phyloP scores from a whole-genome alignment of 768 basidiomycete genomes.

The Multifurca ochricompacta region DNA sequence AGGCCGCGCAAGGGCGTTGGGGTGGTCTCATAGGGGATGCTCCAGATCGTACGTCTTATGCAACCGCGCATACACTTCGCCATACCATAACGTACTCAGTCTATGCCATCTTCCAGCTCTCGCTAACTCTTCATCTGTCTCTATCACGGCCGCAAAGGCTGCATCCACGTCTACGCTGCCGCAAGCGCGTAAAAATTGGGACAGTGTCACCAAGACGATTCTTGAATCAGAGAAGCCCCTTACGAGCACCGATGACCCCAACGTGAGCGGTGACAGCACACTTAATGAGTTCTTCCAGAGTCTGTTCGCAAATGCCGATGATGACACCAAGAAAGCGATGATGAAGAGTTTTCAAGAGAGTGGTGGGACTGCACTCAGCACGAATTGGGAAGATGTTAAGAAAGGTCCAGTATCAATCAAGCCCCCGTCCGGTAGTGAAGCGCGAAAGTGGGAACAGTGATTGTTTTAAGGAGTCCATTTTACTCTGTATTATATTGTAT shows the following conservation, averaged over 20 bases:
- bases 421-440: slow-evolving; percentile 79
- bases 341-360: slow-evolving; percentile 96
- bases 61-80: neutral
- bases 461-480: neutral
- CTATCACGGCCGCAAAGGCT: slow-evolving; percentile 26
- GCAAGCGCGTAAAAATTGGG: slow-evolving; percentile 78
- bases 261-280: slow-evolving; percentile 80
- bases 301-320: slow-evolving; percentile 84
- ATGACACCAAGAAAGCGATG: slow-evolving; percentile 90
- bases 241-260: slow-evolving; percentile 69
- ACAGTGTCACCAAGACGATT: slow-evolving; percentile 64
- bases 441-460: slow-evolving; percentile 59
- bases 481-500: slow-evolving; percentile 5
- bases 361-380: slow-evolving; percentile 91
- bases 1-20: slow-evolving; percentile 67
- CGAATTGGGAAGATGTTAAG: slow-evolving; percentile 88
- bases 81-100: too few species aligned
- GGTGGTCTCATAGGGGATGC: slow-evolving; percentile 63
- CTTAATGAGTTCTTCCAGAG: slow-evolving; percentile 89
- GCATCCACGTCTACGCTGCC: slow-evolving; percentile 32
- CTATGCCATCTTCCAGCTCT: slow-evolving; percentile 24
- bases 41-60: slow-evolving; percentile 55
- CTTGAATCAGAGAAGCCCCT: slow-evolving; percentile 63
- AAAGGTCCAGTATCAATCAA: slow-evolving; percentile 65
- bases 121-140: slow-evolving; percentile 24